Percentiles rank a stretch among this genome's conserved stretches.
Evolutionary conservation across 2,329 filamentous ascomycete species (phyloP).

Genomic region (Fusarium mundagurra): DNA sequence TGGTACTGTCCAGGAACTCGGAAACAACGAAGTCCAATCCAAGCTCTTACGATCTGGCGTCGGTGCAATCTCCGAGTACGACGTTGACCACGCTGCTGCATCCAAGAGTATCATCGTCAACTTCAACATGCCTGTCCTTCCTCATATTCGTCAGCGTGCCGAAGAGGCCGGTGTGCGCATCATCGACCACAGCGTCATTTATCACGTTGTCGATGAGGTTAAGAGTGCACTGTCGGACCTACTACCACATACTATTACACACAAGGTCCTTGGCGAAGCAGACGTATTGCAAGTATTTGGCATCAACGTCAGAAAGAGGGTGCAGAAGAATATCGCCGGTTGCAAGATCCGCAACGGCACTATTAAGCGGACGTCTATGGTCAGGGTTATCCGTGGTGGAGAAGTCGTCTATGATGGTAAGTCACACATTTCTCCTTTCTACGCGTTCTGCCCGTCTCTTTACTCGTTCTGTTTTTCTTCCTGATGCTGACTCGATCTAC

Average conservation of each 20-base stretch:
- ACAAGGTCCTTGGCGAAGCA: conserved; percentile 85
- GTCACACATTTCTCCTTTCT: conserved; percentile 48
- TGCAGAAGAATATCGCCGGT: conserved; percentile 81
- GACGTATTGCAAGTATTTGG: conserved; percentile 85
- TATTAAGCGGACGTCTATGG: conserved; percentile 70
- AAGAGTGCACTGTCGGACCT: conserved; percentile 73
- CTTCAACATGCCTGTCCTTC: conserved; percentile 81
- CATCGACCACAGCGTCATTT: conserved; percentile 87
- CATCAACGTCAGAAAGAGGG: conserved; percentile 79
- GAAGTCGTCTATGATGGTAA: conserved; percentile 84
- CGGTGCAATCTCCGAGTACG: conserved; percentile 83
- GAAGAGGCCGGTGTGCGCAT: conserved; percentile 78
- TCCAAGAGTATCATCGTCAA: conserved; percentile 82
- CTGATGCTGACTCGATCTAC: not conserved
- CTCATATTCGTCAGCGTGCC: conserved; percentile 75
- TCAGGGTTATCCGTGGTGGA: conserved; percentile 76
- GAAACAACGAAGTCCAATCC: conserved; percentile 84
- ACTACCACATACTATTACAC: conserved; percentile 72
- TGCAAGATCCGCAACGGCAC: conserved; percentile 86
- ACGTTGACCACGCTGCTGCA: conserved; percentile 85
- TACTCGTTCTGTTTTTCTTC: not conserved
- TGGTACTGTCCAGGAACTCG: conserved; percentile 78
- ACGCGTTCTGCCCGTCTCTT: not conserved
- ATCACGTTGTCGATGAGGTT: conserved; percentile 79
- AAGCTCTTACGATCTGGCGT: conserved; percentile 81